Conservation (phyloP, 1,284 basidiomycete genomes). For the Phellopilus nigrolimitatus region DNA sequence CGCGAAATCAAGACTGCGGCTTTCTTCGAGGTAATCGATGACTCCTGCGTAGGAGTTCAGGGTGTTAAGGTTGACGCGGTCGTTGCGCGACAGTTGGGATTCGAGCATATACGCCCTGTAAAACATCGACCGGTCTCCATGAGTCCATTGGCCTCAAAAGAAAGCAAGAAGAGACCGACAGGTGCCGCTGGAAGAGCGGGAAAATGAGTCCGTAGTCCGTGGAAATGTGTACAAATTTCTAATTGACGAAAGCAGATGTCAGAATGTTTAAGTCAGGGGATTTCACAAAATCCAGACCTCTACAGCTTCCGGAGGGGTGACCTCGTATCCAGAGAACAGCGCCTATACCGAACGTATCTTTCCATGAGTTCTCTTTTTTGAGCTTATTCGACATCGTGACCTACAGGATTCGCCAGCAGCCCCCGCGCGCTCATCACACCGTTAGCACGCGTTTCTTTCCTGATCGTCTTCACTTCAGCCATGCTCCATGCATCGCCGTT, state of each 20-base stretch:
- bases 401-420: slow-evolving; percentile 50
- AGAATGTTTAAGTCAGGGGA: background rate
- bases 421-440: slow-evolving; percentile 58
- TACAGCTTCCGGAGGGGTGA: slow-evolving; percentile 43
- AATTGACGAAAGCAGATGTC: background rate
- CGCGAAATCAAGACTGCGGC: background rate
- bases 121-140: background rate
- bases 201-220: slow-evolving; percentile 44
- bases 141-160: background rate
- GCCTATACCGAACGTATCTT: slow-evolving; percentile 31
- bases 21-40: slow-evolving; percentile 39
- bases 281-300: slow-evolving; percentile 26
- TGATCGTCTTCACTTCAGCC: slow-evolving; percentile 38
- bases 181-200: slow-evolving; percentile 37
- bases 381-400: slow-evolving; percentile 12
- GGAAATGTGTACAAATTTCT: slow-evolving; percentile 41
- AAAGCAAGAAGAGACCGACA: slow-evolving; percentile 6
- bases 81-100: slow-evolving; percentile 35
- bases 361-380: background rate
- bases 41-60: slow-evolving; percentile 39
- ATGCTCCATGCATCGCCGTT: slow-evolving; percentile 53
- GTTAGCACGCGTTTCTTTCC: slow-evolving; percentile 40
- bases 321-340: slow-evolving; percentile 45
- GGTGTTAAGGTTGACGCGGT: slow-evolving; percentile 46
- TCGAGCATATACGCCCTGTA: slow-evolving; percentile 51